These are phyloP conservation scores for Senna siamea DNA, from an alignment of 306 rosid genomes.

Conservation along the genomic window DNA sequence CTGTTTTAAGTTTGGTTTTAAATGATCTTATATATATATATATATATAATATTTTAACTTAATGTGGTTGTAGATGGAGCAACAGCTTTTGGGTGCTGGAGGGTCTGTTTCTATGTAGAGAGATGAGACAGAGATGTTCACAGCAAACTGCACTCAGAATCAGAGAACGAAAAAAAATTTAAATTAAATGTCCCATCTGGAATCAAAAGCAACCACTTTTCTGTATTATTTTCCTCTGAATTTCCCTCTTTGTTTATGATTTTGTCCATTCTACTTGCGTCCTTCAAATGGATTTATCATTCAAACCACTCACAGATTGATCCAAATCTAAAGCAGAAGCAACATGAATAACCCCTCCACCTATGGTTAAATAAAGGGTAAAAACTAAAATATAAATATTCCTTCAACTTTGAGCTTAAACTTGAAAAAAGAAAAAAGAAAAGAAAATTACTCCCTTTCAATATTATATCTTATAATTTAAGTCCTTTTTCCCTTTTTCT, in stretches of 20 bases:
- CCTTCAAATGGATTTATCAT: conserved; percentile 26
- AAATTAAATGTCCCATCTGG: conserved; percentile 2
- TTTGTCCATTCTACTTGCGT: neutral
- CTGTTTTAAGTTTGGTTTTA: neutral
- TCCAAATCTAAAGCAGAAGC: too few species aligned
- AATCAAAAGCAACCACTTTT: conserved; percentile 2
- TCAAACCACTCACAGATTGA: conserved; percentile 12
- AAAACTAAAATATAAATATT: too few species aligned
- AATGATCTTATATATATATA: neutral
- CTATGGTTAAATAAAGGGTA: neutral
- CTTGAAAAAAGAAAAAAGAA: too few species aligned
- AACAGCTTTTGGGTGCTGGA: conserved; percentile 49
- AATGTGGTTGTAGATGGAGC: conserved; percentile 56
- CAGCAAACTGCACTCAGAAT: neutral
- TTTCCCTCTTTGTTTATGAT: conserved; percentile 23
- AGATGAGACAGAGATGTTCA: neutral
- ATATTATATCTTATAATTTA: too few species aligned
- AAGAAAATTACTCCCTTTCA: too few species aligned
- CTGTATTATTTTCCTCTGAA: conserved; percentile 2
- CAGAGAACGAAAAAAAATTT: neutral
- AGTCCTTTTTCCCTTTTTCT: too few species aligned
- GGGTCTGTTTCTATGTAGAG: conserved; percentile 40
- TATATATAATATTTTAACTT: neutral
- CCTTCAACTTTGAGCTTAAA: too few species aligned
- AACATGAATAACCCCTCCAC: too few species aligned